Evolutionary conservation across 2,329 filamentous ascomycete species (phyloP).

Genomic region (Lizonia empirigonia): DNA sequence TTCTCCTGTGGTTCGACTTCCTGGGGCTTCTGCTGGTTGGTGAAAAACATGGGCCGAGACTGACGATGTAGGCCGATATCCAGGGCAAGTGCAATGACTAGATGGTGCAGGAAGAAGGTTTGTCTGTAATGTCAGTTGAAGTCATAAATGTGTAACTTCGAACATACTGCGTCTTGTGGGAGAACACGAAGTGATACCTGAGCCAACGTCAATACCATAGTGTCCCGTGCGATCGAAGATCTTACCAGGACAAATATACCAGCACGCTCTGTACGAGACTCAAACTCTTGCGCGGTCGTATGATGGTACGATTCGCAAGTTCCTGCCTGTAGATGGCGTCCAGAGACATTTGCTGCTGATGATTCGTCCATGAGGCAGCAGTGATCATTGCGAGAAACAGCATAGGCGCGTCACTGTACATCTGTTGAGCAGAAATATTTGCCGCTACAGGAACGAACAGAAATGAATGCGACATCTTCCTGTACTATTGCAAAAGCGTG

Average conservation of each 20-base stretch:
- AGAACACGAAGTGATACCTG: slow-evolving; percentile 46
- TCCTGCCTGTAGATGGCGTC: slow-evolving; percentile 37
- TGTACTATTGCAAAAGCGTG: slow-evolving; percentile 32
- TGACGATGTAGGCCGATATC: slow-evolving; percentile 39
- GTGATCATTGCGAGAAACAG: slow-evolving; percentile 40
- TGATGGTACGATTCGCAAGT: slow-evolving; percentile 42
- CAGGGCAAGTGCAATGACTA: slow-evolving; percentile 39
- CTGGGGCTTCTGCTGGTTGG: slow-evolving; percentile 3
- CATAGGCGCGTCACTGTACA: slow-evolving; percentile 38
- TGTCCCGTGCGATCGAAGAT: neutral
- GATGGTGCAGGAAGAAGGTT: slow-evolving; percentile 40
- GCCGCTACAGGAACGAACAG: slow-evolving; percentile 39
- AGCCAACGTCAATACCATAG: slow-evolving; percentile 1
- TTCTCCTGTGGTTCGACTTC: slow-evolving; percentile 24
- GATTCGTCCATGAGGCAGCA: slow-evolving; percentile 37
- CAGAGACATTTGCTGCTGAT: slow-evolving; percentile 33
- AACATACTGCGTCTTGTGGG: slow-evolving; percentile 42
- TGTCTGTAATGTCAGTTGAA: slow-evolving; percentile 3
- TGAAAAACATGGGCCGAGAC: slow-evolving; percentile 21
- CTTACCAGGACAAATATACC: slow-evolving; percentile 43
- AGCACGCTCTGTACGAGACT: slow-evolving; percentile 42
- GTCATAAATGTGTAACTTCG: neutral
- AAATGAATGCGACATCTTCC: slow-evolving; percentile 36
- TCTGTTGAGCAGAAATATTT: slow-evolving; percentile 19
- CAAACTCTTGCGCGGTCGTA: slow-evolving; percentile 35